These are phyloP conservation scores for Phytophthora pluvialis DNA, from an alignment of 352 stramenopile species.

Conservation along the genomic window DNA sequence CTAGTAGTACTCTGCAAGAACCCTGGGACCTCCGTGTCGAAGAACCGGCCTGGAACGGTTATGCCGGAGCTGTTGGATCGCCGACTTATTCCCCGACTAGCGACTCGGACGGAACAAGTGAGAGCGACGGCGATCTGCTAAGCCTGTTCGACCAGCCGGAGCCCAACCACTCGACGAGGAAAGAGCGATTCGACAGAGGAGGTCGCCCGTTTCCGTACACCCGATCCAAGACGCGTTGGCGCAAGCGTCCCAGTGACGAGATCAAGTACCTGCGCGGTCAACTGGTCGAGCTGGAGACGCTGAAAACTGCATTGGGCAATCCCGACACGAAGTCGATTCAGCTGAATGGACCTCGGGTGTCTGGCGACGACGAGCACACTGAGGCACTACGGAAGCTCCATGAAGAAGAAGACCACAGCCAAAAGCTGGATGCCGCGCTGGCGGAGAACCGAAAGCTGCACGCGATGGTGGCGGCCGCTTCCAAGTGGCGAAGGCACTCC, in stretches of 20 bases:
- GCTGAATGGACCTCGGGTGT: background rate
- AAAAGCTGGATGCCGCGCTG: conserved; percentile 3
- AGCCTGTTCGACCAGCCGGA: conserved; percentile 21
- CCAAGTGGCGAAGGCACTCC: conserved; percentile 14
- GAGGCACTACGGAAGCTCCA: background rate
- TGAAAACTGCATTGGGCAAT: conserved; percentile 14
- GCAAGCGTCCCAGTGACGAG: conserved; percentile 43
- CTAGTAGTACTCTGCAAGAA: conserved; percentile 5
- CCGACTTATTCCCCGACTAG: background rate
- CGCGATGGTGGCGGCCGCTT: conserved; percentile 8
- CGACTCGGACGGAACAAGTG: conserved; percentile 22
- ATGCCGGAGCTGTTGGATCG: background rate
- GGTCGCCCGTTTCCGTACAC: conserved; percentile 31
- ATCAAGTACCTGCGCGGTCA: conserved; percentile 36
- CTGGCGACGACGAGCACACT: background rate
- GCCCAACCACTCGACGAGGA: background rate
- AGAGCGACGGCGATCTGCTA: conserved; percentile 13
- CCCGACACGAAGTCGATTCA: background rate
- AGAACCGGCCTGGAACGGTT: background rate
- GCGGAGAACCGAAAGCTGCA: conserved; percentile 26
- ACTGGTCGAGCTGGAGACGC: conserved; percentile 26
- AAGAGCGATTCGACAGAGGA: conserved; percentile 5
- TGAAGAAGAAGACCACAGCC: conserved; percentile 2
- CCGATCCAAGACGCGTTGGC: conserved; percentile 31
- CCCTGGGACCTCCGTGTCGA: background rate